phyloP scores from a whole-genome alignment of 2,329 filamentous ascomycete genomes.

The Claviceps digitariae region DNA sequence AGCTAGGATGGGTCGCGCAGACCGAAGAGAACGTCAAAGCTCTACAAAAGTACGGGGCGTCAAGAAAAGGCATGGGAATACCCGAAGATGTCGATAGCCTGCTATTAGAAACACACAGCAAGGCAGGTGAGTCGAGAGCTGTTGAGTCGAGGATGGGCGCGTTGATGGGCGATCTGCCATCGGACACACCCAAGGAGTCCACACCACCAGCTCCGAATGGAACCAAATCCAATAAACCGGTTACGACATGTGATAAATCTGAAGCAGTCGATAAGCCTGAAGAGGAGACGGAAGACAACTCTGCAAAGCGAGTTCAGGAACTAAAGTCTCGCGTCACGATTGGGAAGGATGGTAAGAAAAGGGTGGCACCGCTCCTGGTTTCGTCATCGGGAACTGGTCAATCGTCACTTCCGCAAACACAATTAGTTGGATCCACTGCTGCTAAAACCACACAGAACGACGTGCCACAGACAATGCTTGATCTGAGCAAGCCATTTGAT shows the following conservation, averaged over 20 bases:
- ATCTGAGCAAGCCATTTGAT: slow-evolving; percentile 88
- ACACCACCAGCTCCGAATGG: slow-evolving; percentile 35
- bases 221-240: slow-evolving; percentile 30
- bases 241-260: slow-evolving; percentile 25
- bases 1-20: slow-evolving; percentile 78
- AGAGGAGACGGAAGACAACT: slow-evolving; percentile 39
- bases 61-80: slow-evolving; percentile 77
- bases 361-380: slow-evolving; percentile 81
- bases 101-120: slow-evolving; percentile 79
- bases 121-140: slow-evolving; percentile 75
- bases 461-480: slow-evolving; percentile 67
- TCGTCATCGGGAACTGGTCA: slow-evolving; percentile 78
- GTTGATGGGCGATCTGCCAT: slow-evolving; percentile 76
- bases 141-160: slow-evolving; percentile 95
- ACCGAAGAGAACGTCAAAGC: slow-evolving; percentile 85
- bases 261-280: slow-evolving; percentile 19
- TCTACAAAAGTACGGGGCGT: slow-evolving; percentile 81
- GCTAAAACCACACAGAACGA: slow-evolving; percentile 52
- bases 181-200: slow-evolving; percentile 36
- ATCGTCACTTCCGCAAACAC: slow-evolving; percentile 78
- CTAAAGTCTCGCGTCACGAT: slow-evolving; percentile 88
- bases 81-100: slow-evolving; percentile 85
- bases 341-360: slow-evolving; percentile 93
- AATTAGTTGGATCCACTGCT: slow-evolving; percentile 65
- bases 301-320: slow-evolving; percentile 38